Evolutionary conservation across 2,329 filamentous ascomycete genomes (phyloP), one percentile per base, ranked within the genome.

Genomic region (Alternaria hordeiaustralica): DNA sequence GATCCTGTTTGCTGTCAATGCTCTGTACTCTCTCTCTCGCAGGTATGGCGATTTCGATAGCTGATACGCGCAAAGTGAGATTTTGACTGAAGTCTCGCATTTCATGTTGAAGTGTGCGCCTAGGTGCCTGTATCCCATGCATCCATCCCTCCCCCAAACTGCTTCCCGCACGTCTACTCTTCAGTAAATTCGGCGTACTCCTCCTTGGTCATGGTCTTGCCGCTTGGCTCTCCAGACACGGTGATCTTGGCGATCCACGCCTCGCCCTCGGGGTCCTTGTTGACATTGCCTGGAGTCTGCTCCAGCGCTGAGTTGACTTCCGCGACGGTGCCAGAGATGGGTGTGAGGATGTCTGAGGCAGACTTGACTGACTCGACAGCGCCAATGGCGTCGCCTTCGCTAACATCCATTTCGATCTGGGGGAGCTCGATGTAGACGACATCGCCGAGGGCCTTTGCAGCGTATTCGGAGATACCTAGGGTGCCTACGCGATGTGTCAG

Each of bases 341-440:
- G 96, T 13, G 93, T 90, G 84, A 97, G 91, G 85, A 99, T 97
- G 80, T 99, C 96, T 68, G 93, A 95, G n/a, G 96, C 96, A 67
- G 92, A 96, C 87, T 99, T 99, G 82, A 99, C 96, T 3, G 94
- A 97, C 85, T 99, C 96, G 73, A 99, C 95, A 64, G 95, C 94
- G 71, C 96, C 96, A 72, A 98, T 92, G 69, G 91, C 87, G 78
- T 98, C 95, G 75, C 94, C 94, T 61, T 89, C 87, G 62, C 83
- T 82, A 65, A 97, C 87, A 74, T 90, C 87, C 72, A 89, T 84
- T 69, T 89, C 90, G 60, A 86, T 78, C 71, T 90, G 85, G 60
- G 96, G 96, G 28, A 99, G 91, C 86, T 99, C 96, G 76, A 98
- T 94, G 84, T 92, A 99, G 78, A 99, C 95, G 63, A 98, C 94